Percentiles rank a stretch among this genome's conserved stretches.
phyloP scores from a whole-genome alignment of 495 filamentous ascomycete genomes.

The Cryomyces minteri region DNA sequence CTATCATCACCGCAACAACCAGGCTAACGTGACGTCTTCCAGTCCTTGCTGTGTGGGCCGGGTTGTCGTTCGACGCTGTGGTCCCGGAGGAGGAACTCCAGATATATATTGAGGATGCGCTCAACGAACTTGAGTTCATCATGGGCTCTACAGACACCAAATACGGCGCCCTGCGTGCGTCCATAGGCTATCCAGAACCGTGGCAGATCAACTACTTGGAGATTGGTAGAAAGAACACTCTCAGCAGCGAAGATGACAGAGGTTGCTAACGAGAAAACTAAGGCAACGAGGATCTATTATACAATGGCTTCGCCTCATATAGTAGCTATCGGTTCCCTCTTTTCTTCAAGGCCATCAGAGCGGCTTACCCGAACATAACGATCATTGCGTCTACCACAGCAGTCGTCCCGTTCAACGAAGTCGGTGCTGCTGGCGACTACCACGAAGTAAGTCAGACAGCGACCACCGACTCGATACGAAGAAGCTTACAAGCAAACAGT shows the following conservation, averaged over 20 bases:
- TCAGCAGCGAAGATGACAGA: constrained; percentile 22
- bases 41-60: constrained; percentile 17
- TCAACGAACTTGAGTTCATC: constrained; percentile 51
- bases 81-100: constrained; percentile 22
- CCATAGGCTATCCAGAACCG: constrained; percentile 36
- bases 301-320: background rate
- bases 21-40: background rate
- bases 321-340: constrained; percentile 32
- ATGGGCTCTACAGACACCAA: constrained; percentile 32
- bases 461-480: constrained; percentile 1
- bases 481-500: constrained; percentile 6
- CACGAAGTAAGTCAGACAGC: constrained; percentile 26
- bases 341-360: constrained; percentile 37
- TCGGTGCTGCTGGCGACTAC: constrained; percentile 14
- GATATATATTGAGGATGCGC: constrained; percentile 36
- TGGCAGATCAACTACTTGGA: constrained; percentile 41
- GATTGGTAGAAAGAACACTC: constrained; percentile 45
- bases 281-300: background rate
- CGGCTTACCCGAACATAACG: constrained; percentile 40
- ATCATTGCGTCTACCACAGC: constrained; percentile 20
- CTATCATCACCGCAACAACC: too few relatives aligned
- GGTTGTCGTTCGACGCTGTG: constrained; percentile 12
- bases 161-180: constrained; percentile 38
- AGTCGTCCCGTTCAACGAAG: constrained; percentile 1
- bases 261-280: too few relatives aligned